Percentiles rank a stretch among this genome's conserved stretches.
These are phyloP conservation scores for Colletotrichum sp. DNA, from an alignment of 2,329 filamentous ascomycete species.

Conservation along the genomic window DNA sequence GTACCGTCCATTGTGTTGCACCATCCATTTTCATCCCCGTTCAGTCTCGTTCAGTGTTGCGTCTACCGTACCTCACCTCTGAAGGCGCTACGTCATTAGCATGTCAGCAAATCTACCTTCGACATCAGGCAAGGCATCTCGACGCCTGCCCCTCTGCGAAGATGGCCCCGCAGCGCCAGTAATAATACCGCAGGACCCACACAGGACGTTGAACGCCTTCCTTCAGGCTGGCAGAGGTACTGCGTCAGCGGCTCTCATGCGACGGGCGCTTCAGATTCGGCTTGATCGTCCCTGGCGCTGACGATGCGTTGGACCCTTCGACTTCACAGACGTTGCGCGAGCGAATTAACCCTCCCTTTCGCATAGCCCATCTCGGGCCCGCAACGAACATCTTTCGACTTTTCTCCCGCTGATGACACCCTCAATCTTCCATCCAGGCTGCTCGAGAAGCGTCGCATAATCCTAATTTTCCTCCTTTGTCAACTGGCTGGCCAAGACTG, in stretches of 20 bases:
- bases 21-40: background rate
- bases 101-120: background rate
- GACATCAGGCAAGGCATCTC: background rate
- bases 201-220: background rate
- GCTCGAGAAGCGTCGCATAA: too few relatives aligned
- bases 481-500: too few relatives aligned
- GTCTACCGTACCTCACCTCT: background rate
- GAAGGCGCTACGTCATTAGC: background rate
- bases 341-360: background rate
- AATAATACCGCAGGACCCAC: background rate
- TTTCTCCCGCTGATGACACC: too few relatives aligned
- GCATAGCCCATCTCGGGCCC: background rate
- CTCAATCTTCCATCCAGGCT: too few relatives aligned
- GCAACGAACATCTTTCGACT: background rate
- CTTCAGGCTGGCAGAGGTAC: background rate
- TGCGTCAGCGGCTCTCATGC: background rate
- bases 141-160: background rate
- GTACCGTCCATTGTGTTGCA: background rate
- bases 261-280: too few relatives aligned
- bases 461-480: too few relatives aligned
- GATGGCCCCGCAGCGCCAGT: background rate
- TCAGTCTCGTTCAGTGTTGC: background rate
- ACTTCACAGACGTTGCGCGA: background rate
- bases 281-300: background rate
- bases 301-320: background rate